Conservation (phyloP, 2,329 filamentous ascomycete species). For the Aspergillus calidoustus region DNA sequence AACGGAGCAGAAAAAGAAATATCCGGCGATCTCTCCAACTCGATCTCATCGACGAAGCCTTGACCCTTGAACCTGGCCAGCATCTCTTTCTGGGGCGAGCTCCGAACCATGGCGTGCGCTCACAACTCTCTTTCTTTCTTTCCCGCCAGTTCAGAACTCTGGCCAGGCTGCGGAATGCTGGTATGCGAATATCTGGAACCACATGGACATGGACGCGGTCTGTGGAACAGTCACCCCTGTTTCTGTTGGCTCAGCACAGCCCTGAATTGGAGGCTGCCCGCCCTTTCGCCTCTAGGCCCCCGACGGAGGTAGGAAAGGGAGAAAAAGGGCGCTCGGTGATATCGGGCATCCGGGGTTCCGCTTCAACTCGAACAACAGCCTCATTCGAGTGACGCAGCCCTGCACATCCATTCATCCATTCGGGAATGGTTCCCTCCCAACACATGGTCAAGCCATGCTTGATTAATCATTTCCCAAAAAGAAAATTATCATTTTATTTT, state of each 20-base stretch:
- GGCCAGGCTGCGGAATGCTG: slow-evolving; percentile 9
- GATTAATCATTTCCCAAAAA: slow-evolving; percentile 13
- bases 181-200: slow-evolving; percentile 16
- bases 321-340: slow-evolving; percentile 19
- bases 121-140: background rate
- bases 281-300: background rate
- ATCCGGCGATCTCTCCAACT: background rate
- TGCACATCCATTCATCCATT: slow-evolving; percentile 30
- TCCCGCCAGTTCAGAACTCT: background rate
- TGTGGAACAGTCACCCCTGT: slow-evolving; percentile 17
- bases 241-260: slow-evolving; percentile 19
- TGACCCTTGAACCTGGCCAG: background rate
- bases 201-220: slow-evolving; percentile 22
- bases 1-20: slow-evolving; percentile 1
- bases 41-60: slow-evolving; percentile 1
- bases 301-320: background rate
- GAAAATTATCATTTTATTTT: background rate
- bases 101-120: background rate
- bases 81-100: background rate
- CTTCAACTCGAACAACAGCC: slow-evolving; percentile 23
- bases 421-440: slow-evolving; percentile 30
- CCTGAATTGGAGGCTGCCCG: slow-evolving; percentile 7
- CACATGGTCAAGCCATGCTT: slow-evolving; percentile 29
- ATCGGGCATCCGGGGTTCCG: slow-evolving; percentile 29
- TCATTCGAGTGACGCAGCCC: slow-evolving; percentile 31